phyloP scores from a whole-genome alignment of 2,329 filamentous ascomycete genomes.

The Monilinia fructicola region DNA sequence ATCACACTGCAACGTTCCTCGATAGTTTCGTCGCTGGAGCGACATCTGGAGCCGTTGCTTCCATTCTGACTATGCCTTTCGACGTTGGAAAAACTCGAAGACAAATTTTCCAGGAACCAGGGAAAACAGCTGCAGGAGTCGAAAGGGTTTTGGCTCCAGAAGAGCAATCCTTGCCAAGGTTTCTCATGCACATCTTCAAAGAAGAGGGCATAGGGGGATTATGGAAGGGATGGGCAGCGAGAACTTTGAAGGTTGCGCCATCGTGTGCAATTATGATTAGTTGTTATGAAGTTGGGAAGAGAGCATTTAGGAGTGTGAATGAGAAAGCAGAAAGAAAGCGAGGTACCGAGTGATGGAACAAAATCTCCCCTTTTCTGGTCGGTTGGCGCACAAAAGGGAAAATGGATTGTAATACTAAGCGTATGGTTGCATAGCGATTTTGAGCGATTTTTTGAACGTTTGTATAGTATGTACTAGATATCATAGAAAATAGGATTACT shows the following conservation, averaged over 20 bases:
- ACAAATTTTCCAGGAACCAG: constrained; percentile 71
- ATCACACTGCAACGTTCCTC: constrained; percentile 73
- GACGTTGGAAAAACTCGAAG: constrained; percentile 96
- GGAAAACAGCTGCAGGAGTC: constrained; percentile 40
- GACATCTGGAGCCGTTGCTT: constrained; percentile 77
- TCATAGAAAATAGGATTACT: constrained; percentile 18
- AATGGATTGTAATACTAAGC: constrained; percentile 21
- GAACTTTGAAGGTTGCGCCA: constrained; percentile 91
- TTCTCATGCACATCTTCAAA: constrained; percentile 88
- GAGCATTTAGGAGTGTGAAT: constrained; percentile 76
- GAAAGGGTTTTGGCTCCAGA: constrained; percentile 58
- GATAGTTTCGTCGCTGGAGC: constrained; percentile 91
- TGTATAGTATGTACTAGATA: constrained; percentile 29
- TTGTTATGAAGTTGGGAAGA: constrained; percentile 94
- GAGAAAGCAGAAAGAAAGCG: constrained; percentile 44
- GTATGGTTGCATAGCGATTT: constrained; percentile 33
- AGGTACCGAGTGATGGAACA: constrained; percentile 28
- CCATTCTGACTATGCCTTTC: constrained; percentile 89
- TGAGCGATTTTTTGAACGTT: constrained; percentile 25
- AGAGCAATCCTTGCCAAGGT: constrained; percentile 72
- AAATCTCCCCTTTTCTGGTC: constrained; percentile 4
- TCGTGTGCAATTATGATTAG: constrained; percentile 99
- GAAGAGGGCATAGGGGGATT: constrained; percentile 79
- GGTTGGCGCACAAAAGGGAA: constrained; percentile 11
- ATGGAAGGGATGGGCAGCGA: constrained; percentile 88